These are phyloP conservation scores for Murraya paniculata DNA, from an alignment of 345 rosid genomes.

Conservation along the genomic window DNA sequence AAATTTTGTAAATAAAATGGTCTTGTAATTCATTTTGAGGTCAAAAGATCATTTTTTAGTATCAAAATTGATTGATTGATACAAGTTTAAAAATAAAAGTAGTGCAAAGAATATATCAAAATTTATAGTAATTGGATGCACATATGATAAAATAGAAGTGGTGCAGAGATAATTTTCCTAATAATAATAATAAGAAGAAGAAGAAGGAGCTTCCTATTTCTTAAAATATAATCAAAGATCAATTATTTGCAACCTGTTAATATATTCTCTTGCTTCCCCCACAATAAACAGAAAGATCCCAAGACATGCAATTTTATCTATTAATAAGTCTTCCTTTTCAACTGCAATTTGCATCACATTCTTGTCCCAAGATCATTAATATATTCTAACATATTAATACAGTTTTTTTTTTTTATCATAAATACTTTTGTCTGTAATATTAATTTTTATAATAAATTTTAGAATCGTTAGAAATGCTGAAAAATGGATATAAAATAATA, in stretches of 20 bases:
- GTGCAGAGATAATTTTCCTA: no score
- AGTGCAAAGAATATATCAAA: no score
- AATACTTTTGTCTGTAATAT: not conserved
- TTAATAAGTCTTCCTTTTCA: not conserved
- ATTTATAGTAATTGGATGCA: no score
- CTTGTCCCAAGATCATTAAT: no score
- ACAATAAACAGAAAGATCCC: not conserved
- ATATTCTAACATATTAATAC: no score
- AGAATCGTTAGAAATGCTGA: not conserved
- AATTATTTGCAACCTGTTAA: not conserved
- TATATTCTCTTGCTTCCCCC: slow-evolving; percentile 6
- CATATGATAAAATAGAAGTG: no score
- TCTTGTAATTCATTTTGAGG: no score
- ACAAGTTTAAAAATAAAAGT: no score
- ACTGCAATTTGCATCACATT: not conserved
- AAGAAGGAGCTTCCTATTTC: slow-evolving; percentile 3
- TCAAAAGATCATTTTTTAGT: no score
- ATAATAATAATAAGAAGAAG: not conserved
- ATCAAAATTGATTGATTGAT: no score
- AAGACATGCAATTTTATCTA: not conserved
- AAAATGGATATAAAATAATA: not conserved
- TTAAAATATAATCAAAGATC: not conserved
- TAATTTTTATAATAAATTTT: not conserved
- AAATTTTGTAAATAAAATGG: no score
- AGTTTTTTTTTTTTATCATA: not conserved